phyloP scores from a whole-genome alignment of 2,329 filamentous ascomycete genomes.

The Aureobasidium leucospermi region DNA sequence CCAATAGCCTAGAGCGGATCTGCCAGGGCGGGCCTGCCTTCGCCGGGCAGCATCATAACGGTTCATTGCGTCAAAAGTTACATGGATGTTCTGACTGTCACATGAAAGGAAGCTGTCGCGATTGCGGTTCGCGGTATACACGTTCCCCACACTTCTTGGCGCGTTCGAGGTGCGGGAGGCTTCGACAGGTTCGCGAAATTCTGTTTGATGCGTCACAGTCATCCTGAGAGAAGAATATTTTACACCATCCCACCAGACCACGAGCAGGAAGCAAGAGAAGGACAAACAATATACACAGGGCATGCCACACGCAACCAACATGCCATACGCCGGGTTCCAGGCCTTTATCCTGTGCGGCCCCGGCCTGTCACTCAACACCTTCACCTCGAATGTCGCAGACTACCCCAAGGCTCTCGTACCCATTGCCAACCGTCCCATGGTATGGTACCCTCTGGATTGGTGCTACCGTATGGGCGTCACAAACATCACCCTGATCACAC shows the following conservation, averaged over 20 bases:
- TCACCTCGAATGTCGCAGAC: conserved; percentile 72
- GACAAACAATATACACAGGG: neutral
- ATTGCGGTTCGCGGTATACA: neutral
- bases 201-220: conserved; percentile 10
- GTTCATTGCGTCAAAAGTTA: neutral
- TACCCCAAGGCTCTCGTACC: conserved; percentile 76
- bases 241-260: neutral
- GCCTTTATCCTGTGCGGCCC: conserved; percentile 77
- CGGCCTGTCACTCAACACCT: conserved; percentile 73
- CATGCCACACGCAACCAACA: conserved; percentile 67
- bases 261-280: neutral
- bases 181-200: neutral
- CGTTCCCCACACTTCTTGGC: neutral
- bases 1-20: conserved; percentile 70
- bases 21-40: conserved; percentile 42
- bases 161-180: neutral
- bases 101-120: neutral
- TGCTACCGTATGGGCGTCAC: conserved; percentile 75
- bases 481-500: conserved; percentile 52
- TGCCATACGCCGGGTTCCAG: conserved; percentile 71
- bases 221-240: too few species aligned
- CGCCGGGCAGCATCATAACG: conserved; percentile 37
- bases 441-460: conserved; percentile 83
- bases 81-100: neutral
- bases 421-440: conserved; percentile 79